Conservation (phyloP, 106 monocot species). For the Phalaenopsis aphrodite region DNA sequence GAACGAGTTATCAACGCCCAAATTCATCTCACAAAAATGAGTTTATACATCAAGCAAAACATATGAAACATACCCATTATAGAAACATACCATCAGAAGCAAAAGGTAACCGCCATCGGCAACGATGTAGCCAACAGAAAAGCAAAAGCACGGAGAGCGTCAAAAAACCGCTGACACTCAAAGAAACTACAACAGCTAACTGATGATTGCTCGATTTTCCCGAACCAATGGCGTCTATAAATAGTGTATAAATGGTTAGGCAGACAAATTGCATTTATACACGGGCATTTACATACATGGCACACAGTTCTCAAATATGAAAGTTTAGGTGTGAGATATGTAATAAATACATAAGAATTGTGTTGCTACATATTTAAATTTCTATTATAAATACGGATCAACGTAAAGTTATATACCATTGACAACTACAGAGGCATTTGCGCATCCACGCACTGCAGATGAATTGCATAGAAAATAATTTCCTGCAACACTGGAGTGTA, state of each 20-base stretch:
- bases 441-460: slow-evolving; percentile 55
- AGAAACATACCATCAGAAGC: slow-evolving; percentile 12
- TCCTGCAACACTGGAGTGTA: slow-evolving; percentile 67
- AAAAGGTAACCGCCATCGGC: slow-evolving; percentile 11
- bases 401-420: slow-evolving; percentile 38
- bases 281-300: too few species aligned
- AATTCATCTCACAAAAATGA: background rate
- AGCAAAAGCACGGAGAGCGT: slow-evolving; percentile 12
- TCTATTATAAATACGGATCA: background rate
- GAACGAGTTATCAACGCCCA: background rate
- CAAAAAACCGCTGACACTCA: slow-evolving; percentile 13
- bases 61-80: background rate
- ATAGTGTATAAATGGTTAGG: slow-evolving; percentile 3
- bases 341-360: too few species aligned
- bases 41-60: background rate
- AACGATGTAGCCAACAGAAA: slow-evolving; percentile 11
- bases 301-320: too few species aligned
- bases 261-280: background rate
- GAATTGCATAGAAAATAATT: slow-evolving; percentile 79
- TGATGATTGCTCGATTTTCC: slow-evolving; percentile 20
- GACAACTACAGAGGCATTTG: slow-evolving; percentile 24
- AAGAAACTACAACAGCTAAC: slow-evolving; percentile 16
- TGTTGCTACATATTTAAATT: too few species aligned
- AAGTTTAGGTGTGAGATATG: too few species aligned
- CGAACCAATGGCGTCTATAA: slow-evolving; percentile 39